Percentiles rank a stretch among this genome's conserved stretches.
Conservation (phyloP, 495 filamentous ascomycete genomes). For the Hypoxylon fuscum region DNA sequence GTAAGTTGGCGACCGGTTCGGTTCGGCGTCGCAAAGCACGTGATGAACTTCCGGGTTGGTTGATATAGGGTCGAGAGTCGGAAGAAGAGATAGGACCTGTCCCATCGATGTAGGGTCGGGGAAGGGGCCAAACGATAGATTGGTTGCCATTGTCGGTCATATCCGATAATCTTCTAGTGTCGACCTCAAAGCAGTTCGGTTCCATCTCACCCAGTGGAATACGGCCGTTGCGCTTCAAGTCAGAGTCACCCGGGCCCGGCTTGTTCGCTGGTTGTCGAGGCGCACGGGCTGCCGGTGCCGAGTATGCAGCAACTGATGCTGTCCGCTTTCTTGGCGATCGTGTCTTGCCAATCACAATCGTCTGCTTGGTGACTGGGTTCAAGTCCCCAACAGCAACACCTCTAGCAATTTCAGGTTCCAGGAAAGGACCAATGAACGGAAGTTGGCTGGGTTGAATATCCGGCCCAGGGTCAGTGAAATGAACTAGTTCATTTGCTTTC, state of each 20-base stretch:
- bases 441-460: conserved; percentile 71
- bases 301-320: conserved; percentile 37
- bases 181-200: conserved; percentile 74
- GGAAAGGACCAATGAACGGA: conserved; percentile 78
- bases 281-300: conserved; percentile 41
- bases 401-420: conserved; percentile 73
- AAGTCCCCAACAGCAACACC: conserved; percentile 85
- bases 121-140: conserved; percentile 57
- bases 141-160: conserved; percentile 44
- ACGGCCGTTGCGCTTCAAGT: conserved; percentile 75
- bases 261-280: conserved; percentile 63
- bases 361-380: conserved; percentile 86
- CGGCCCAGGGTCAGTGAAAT: conserved; percentile 69
- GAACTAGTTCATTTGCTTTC: conserved; percentile 70
- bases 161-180: conserved; percentile 41
- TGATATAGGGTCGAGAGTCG: conserved; percentile 33
- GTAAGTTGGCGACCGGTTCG: conserved; percentile 51
- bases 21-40: conserved; percentile 49
- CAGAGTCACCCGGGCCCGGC: conserved; percentile 79
- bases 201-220: conserved; percentile 87
- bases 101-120: conserved; percentile 56
- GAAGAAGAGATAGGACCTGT: conserved; percentile 10
- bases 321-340: conserved; percentile 52
- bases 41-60: conserved; percentile 20
- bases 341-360: conserved; percentile 58